A percentile compares a stretch with the other conserved stretches of the same genome.
These are phyloP conservation scores for Golubevia sp. DNA, from an alignment of 1,284 basidiomycete genomes.

Conservation along the genomic window DNA sequence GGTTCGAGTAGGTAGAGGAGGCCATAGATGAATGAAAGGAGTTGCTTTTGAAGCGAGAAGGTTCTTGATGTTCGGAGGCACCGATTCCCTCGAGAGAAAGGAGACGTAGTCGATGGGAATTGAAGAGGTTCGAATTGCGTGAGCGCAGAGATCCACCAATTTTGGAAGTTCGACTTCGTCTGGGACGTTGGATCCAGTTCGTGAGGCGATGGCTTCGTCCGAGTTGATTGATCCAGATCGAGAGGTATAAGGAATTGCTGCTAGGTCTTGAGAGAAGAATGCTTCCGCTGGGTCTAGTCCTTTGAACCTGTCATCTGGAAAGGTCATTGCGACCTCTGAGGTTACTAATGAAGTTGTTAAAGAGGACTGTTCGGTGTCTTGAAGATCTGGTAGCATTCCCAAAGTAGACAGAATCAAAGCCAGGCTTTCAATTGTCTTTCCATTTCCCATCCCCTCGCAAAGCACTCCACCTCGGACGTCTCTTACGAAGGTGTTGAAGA, in stretches of 20 bases:
- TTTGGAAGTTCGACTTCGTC: conserved; percentile 13
- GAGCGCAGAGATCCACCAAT: conserved; percentile 6
- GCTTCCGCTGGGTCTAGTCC: conserved; percentile 12
- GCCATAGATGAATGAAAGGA: conserved; percentile 21
- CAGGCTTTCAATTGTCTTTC: conserved; percentile 22
- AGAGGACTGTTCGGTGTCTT: conserved; percentile 10
- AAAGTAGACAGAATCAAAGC: conserved; percentile 15
- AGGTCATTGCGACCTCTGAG: conserved; percentile 13
- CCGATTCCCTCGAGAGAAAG: not conserved
- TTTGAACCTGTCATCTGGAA: conserved; percentile 13
- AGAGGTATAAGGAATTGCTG: not conserved
- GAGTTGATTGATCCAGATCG: not conserved
- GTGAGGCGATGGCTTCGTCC: no score
- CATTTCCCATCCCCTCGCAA: conserved; percentile 27
- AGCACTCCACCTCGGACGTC: conserved; percentile 17
- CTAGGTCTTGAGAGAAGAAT: not conserved
- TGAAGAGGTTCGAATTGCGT: conserved; percentile 10
- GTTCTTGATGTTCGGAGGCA: conserved; percentile 9
- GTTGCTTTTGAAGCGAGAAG: conserved; percentile 9
- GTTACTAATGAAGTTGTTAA: conserved; percentile 15
- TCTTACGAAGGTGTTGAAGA: not conserved
- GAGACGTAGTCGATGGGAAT: conserved; percentile 10
- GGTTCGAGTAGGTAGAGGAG: conserved; percentile 12
- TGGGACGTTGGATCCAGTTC: conserved; percentile 9
- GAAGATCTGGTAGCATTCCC: conserved; percentile 7